phyloP scores from a whole-genome alignment of 371 early-diverging fungal genomes.

The Coemansia linderi region DNA sequence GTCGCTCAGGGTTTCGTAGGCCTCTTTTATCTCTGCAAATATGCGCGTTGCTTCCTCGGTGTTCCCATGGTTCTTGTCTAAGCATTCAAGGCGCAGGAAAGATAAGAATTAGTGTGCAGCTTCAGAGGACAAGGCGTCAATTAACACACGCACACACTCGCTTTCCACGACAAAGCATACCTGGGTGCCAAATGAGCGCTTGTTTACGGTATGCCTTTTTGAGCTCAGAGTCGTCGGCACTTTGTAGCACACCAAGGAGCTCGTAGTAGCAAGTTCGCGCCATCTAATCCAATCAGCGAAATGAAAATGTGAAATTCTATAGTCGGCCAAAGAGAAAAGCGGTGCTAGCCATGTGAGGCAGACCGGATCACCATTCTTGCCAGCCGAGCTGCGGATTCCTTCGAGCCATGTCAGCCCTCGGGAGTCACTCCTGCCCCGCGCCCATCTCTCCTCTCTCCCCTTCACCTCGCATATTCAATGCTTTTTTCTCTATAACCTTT shows the following conservation, averaged over 20 bases:
- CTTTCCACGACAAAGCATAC: conserved; percentile 45
- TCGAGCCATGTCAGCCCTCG: background rate
- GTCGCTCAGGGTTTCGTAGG: conserved; percentile 87
- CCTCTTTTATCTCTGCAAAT: conserved; percentile 86
- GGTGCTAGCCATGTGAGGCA: background rate
- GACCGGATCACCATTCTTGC: background rate
- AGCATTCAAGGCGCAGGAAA: background rate
- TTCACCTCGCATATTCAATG: background rate
- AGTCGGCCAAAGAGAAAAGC: background rate
- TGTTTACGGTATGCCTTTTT: conserved; percentile 85
- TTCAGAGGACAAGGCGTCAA: background rate
- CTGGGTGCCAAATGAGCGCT: conserved; percentile 90
- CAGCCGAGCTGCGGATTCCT: conserved; percentile 1
- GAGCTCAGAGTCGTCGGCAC: conserved; percentile 75
- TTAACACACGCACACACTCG: background rate
- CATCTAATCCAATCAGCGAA: conserved; percentile 18
- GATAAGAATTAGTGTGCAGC: conserved; percentile 11
- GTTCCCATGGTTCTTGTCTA: conserved; percentile 86
- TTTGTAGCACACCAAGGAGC: conserved; percentile 77
- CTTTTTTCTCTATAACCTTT: background rate
- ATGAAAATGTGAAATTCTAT: background rate
- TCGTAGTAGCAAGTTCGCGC: conserved; percentile 86
- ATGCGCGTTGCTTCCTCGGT: conserved; percentile 81
- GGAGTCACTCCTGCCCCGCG: background rate
- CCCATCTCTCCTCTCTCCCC: background rate